Base-by-base conservation (phyloP, 192 early-diverging fungal species). In the Phycomyces blakesleeanus region DNA sequence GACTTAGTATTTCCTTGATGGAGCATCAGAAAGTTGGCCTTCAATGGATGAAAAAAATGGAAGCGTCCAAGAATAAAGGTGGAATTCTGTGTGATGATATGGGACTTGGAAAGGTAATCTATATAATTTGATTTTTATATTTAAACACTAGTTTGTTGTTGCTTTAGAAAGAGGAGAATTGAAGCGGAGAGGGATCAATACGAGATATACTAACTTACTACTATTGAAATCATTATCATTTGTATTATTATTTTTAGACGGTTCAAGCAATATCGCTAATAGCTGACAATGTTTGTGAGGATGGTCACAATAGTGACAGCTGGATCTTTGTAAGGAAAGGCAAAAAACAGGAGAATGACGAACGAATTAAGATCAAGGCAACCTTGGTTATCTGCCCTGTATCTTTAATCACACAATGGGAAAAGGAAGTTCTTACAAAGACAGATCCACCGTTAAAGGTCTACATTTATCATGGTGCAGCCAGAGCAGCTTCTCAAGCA, bases 371-470 rank as follows among this genome's bases (percentile, higher is more conserved):
- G 53, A 66, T 74, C 44, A 86, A 86, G 44, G 59, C 80, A 0
- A 92, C 89, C 1, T 76, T 93, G 27, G 66, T 93, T 16, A 75
- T 92, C 0, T 85, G 87, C 4, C 90, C 92, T 0, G 76, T 87
- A 1, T 77, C 85, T 0, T 67, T 91, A 14, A 72, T 93, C 29
- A 67, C 81, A 39, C 91, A 93, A 59, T 94, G 92, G 92, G 69
- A 72, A 25, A 69, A 73, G 27, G 92, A 94, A 68, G 69, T 92
- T 15, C 34, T 67, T 27, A 71, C 65, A n/a, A 87, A 86, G 64
- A 80, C 87, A 1, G 57, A 64, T 4, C 69, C 72, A 1, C 76
- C 62, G 0, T 68, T 91, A 1, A 83, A 77, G 16, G 79, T 90
- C 10, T 59, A 83, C 16, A 39, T 92, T 1, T 86, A 91, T 61